Percentiles rank a stretch among this genome's conserved stretches.
Evolutionary conservation across 1,284 basidiomycete species (phyloP).

Genomic region (Ganoderma sinense): DNA sequence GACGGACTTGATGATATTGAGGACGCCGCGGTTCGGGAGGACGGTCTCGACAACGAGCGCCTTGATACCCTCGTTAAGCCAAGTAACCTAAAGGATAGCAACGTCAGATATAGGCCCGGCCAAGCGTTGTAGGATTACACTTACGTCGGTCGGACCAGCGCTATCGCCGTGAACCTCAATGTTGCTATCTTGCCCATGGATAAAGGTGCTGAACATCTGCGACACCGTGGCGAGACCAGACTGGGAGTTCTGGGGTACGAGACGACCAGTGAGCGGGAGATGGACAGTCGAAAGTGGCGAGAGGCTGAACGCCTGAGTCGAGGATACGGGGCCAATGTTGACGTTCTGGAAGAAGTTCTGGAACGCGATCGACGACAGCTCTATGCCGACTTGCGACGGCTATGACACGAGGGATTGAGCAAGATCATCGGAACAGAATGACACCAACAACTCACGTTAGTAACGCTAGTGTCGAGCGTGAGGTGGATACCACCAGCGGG

Average conservation of each 20-base stretch:
- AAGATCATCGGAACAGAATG: not conserved
- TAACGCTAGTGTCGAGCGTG: constrained; percentile 66
- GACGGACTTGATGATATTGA: constrained; percentile 75
- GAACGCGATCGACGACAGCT: constrained; percentile 70
- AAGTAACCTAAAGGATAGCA: constrained; percentile 57
- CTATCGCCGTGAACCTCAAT: constrained; percentile 69
- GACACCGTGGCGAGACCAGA: constrained; percentile 70
- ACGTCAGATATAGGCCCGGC: not conserved
- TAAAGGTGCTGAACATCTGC: constrained; percentile 76
- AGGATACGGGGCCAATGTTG: constrained; percentile 67
- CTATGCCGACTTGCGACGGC: constrained; percentile 83
- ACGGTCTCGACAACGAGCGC: constrained; percentile 65
- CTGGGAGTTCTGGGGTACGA: constrained; percentile 65
- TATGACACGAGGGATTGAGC: constrained; percentile 32
- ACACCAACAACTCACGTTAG: constrained; percentile 55
- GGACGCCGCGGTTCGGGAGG: constrained; percentile 70
- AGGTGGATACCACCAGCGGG: constrained; percentile 80
- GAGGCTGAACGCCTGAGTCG: constrained; percentile 59
- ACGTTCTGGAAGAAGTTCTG: constrained; percentile 61
- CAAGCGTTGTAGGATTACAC: not conserved
- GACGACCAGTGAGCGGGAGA: constrained; percentile 67
- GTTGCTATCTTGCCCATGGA: constrained; percentile 71
- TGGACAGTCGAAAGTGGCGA: constrained; percentile 61
- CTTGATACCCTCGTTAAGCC: constrained; percentile 82
- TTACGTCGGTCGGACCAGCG: constrained; percentile 67